Evolutionary conservation across 768 basidiomycete species (phyloP).

Genomic region (Collybia sp.): DNA sequence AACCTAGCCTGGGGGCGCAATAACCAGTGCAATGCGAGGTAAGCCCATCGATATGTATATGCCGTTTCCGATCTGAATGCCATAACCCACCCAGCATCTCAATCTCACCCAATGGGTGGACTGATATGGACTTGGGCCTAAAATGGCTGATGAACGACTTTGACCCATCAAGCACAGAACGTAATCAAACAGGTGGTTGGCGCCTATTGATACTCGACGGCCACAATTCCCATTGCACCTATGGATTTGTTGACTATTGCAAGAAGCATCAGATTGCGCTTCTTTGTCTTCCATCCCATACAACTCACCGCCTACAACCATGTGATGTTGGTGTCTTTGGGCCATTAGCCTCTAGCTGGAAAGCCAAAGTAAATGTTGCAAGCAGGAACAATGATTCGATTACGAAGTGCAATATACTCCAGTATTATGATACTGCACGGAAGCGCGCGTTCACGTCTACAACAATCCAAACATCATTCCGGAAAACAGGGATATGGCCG

Average conservation of each 20-base stretch:
- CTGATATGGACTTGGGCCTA: conserved; percentile 26
- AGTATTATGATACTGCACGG: conserved; percentile 17
- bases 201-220: conserved; percentile 32
- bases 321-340: conserved; percentile 32
- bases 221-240: conserved; percentile 30
- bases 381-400: conserved; percentile 12
- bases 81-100: conserved; percentile 19
- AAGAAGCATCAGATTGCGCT: conserved; percentile 22
- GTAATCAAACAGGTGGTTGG: conserved; percentile 7
- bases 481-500: conserved; percentile 24
- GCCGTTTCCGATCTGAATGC: neutral
- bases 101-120: conserved; percentile 34
- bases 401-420: conserved; percentile 22
- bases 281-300: conserved; percentile 30
- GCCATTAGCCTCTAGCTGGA: conserved; percentile 25
- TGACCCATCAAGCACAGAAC: conserved; percentile 15
- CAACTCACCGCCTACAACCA: conserved; percentile 30
- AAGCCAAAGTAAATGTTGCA: conserved; percentile 14
- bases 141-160: conserved; percentile 31
- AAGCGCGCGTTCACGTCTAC: conserved; percentile 13
- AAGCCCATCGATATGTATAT: conserved; percentile 4
- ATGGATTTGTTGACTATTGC: conserved; percentile 23
- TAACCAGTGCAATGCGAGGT: conserved; percentile 25
- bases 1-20: conserved; percentile 16
- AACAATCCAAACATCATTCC: conserved; percentile 24